Evolutionary conservation across 106 monocot genomes (phyloP), one percentile per base, ranked within the genome.

Genomic region (Dactylorhiza incarnata): DNA sequence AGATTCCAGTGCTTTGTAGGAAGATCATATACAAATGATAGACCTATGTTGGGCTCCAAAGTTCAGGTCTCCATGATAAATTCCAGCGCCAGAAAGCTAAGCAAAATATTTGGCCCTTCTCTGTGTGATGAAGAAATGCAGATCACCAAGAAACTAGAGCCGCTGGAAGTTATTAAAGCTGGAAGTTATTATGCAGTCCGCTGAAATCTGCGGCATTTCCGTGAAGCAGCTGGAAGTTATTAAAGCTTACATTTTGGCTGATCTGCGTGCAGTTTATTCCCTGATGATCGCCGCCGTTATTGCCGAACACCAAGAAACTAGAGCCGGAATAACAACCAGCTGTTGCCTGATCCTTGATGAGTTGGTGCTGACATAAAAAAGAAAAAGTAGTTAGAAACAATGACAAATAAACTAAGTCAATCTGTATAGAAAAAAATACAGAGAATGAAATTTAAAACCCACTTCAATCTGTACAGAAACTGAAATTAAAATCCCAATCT

Each of bases 31-130:
- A 77, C 17, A 37, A 47, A 63, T 55, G 59, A 54, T 14, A 85
- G 65, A 89, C 99, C 99, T 99, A 81, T 99, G 99, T 63, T 99
- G 94, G 20, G 91, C 94, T 29, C 99, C 99, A 91, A 99, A 99
- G 81, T 99, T 94, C 49, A 99, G 82, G 52, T 99, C 94, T 62
- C 99, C 99, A 43, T 92, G 86, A 81, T 99, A 99, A 63, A 99
- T 88, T 78, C 94, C 99, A 75, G 99, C 87, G 17, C 99, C 99
- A 79, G 99, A 99, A 75, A 99, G 94, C 94, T 94, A 99, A 68
- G 89, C 89, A 90, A 99, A 99, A 85, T 94, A 85, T 47, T 92
- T 91, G 25, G 99, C 91, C 78, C 91, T 91, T 85, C 86, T 91
- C 85, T 92, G 99, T 46, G 85, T 87, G 46, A 99, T 99, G 80